Conservation (phyloP, 331 rosid species). For the Pyracantha coccinea region DNA sequence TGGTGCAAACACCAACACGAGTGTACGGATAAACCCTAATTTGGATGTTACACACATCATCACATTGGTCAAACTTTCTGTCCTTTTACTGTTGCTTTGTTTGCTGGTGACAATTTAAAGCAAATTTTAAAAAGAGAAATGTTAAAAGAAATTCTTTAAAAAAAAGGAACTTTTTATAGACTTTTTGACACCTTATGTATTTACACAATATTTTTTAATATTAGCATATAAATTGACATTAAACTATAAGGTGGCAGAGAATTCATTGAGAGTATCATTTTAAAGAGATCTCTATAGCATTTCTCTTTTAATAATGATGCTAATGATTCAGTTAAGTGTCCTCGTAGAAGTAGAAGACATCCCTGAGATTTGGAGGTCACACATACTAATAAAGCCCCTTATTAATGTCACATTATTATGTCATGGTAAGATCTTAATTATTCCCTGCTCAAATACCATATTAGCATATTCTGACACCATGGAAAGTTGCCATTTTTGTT, state of each 20-base stretch:
- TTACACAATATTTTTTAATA: too few relatives aligned
- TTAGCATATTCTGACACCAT: background rate
- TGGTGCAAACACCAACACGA: background rate
- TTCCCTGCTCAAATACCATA: background rate
- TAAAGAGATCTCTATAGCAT: too few relatives aligned
- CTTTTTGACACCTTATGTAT: too few relatives aligned
- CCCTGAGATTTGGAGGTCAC: too few relatives aligned
- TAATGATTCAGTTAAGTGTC: background rate
- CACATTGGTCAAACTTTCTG: background rate
- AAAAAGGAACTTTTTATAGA: fast-evolving
- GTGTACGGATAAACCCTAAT: background rate
- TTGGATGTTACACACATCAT: background rate
- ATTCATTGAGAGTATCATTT: too few relatives aligned
- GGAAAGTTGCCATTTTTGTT: background rate
- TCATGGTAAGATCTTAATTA: background rate
- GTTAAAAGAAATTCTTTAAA: too few relatives aligned
- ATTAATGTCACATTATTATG: too few relatives aligned
- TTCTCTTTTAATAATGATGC: background rate
- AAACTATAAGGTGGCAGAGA: fast-evolving
- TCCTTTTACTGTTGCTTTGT: background rate
- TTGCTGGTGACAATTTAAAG: background rate
- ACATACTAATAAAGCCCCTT: too few relatives aligned
- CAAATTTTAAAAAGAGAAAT: background rate
- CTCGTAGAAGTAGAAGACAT: too few relatives aligned
- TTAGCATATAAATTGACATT: fast-evolving